Base-by-base conservation (phyloP, 1,284 basidiomycete species). In the Trichosporon sp. region DNA sequence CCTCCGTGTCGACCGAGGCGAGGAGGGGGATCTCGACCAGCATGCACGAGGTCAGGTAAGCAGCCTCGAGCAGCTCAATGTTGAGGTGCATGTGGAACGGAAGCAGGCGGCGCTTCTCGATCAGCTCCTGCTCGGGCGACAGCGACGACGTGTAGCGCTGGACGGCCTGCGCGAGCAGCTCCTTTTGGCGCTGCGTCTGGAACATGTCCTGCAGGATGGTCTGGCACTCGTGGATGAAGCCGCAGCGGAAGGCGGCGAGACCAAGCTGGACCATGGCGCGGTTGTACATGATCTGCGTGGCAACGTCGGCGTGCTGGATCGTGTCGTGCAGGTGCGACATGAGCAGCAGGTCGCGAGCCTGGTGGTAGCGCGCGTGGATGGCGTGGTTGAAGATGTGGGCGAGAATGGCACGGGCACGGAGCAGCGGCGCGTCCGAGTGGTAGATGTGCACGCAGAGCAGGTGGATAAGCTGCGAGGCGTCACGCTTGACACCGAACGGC, bases 11-110 rank as follows among this genome's bases (percentile, higher is more conserved):
- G 62, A 95, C 92, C 74, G 91, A 92, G 1, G 96, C 96, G 40
- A 99, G 84, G 58, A 97, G 83, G 7, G 96, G 96, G 25, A 99
- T 94, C 82, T 99, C 96, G 60, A 98, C 89, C 46, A 99, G 85
- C 96, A 99, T 99, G 81, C 92, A 96, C 19, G 92, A 95, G 40
- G 96, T 93, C 49, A 99, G 85, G 85, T 98, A 99, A 8, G 93
- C 95, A 49, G 94, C 95, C 81, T 99, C 96, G 67, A 99, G 85
- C 29, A 99, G 84, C 81, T 99, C 96, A 14, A 96, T 92, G 83
- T 99, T 99, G 82, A 99, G 95, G 83, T 99, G 96, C 90, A 99
- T 92, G 81, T 99, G 96, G 89, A 99, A 99, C 33, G 96, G 96
- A 25, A 99, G 85, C 74, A 98, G 92, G 56, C 95, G 87, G 72